Percentiles rank a stretch among this genome's conserved stretches.
phyloP scores from a whole-genome alignment of 169 alveolate genomes.

The Cryptosporidium viatorum region DNA sequence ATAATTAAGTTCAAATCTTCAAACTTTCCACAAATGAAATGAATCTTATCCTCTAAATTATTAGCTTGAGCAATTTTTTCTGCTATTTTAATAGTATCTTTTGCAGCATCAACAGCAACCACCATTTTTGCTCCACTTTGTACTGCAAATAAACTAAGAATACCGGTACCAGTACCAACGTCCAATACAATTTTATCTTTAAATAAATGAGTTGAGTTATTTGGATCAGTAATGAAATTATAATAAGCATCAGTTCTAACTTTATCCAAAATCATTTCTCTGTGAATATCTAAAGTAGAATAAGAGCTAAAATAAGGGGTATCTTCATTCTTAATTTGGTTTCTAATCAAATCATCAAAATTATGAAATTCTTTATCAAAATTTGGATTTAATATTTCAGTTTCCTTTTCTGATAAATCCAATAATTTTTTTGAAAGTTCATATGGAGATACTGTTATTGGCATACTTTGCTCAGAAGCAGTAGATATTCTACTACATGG shows the following conservation, averaged over 20 bases:
- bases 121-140: slow-evolving; percentile 91
- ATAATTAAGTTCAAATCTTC: slow-evolving; percentile 19
- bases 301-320: slow-evolving; percentile 90
- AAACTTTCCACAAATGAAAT: slow-evolving; percentile 88
- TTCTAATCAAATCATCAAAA: not conserved
- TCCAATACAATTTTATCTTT: slow-evolving; percentile 89
- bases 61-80: slow-evolving; percentile 85
- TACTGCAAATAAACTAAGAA: slow-evolving; percentile 87
- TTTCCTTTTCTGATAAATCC: slow-evolving; percentile 10
- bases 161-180: slow-evolving; percentile 90
- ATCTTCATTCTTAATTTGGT: slow-evolving; percentile 65
- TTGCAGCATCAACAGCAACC: slow-evolving; percentile 94
- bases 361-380: not conserved
- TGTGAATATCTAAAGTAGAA: slow-evolving; percentile 89
- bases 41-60: slow-evolving; percentile 82
- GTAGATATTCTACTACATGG: slow-evolving; percentile 26
- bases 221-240: slow-evolving; percentile 86
- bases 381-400: not conserved
- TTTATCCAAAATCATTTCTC: slow-evolving; percentile 93
- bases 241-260: slow-evolving; percentile 91
- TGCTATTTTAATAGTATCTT: slow-evolving; percentile 89
- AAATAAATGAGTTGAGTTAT: slow-evolving; percentile 80
- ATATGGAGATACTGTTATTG: not conserved
- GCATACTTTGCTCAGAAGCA: not conserved
- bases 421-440: not conserved